A percentile compares a stretch with the other conserved stretches of the same genome.
Evolutionary conservation across 2,329 filamentous ascomycete genomes (phyloP).

Genomic region (Coniochaeta ligniaria): DNA sequence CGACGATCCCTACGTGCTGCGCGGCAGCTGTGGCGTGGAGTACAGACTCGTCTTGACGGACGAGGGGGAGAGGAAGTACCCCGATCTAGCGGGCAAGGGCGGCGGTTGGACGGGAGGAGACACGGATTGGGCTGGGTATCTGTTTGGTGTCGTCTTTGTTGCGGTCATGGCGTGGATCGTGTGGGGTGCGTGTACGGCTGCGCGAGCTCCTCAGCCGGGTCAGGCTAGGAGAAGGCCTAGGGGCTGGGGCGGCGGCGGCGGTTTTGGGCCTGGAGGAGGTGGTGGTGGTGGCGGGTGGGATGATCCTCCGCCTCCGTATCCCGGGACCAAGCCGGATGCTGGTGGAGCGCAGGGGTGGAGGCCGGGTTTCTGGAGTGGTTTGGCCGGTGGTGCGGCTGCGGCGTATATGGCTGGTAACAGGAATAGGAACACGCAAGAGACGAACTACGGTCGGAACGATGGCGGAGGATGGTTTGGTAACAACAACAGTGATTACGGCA

Average conservation of each 20-base stretch:
- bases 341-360: constrained; percentile 45
- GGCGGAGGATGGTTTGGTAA: constrained; percentile 6
- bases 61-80: constrained; percentile 65
- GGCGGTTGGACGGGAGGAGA: constrained; percentile 20
- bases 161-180: constrained; percentile 54
- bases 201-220: constrained; percentile 7
- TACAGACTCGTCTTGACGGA: constrained; percentile 76
- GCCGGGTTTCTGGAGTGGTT: constrained; percentile 69
- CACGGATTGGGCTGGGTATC: constrained; percentile 25
- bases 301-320: constrained; percentile 50
- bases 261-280: constrained; percentile 25
- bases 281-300: constrained; percentile 16
- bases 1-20: constrained; percentile 80
- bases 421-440: constrained; percentile 15
- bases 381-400: constrained; percentile 61
- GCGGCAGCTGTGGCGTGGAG: constrained; percentile 88
- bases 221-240: constrained; percentile 26
- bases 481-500: constrained; percentile 22
- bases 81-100: constrained; percentile 36
- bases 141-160: constrained; percentile 59
- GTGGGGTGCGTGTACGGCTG: constrained; percentile 39
- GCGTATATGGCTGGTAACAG: constrained; percentile 55
- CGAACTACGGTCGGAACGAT: constrained; percentile 14
- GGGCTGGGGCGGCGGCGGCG: constrained; percentile 31
- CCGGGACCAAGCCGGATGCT: constrained; percentile 28